phyloP scores from a whole-genome alignment of 768 basidiomycete species.

The Boletus insuetus region DNA sequence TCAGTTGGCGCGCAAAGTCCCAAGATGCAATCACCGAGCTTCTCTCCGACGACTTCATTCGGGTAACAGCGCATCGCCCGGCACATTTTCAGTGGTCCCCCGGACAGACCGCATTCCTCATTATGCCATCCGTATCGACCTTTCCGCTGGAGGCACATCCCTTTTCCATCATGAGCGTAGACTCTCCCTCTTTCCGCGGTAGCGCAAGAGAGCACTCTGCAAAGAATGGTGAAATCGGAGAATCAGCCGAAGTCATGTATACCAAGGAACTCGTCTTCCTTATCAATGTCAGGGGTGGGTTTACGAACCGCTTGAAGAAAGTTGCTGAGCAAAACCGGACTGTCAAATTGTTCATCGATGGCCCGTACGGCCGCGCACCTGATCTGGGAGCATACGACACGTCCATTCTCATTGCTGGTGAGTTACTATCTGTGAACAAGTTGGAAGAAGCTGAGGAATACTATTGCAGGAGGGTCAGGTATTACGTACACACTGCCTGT shows the following conservation, averaged over 20 bases:
- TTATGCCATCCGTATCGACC: constrained; percentile 44
- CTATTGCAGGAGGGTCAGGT: constrained; percentile 46
- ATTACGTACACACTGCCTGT: constrained; percentile 47
- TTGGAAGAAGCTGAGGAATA: neutral
- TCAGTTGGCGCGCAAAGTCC: constrained; percentile 20
- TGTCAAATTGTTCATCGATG: constrained; percentile 53
- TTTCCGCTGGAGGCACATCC: constrained; percentile 56
- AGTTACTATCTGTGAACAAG: neutral
- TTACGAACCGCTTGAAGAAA: constrained; percentile 49
- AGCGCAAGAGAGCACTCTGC: neutral
- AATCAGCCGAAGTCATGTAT: neutral
- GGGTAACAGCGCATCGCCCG: constrained; percentile 43
- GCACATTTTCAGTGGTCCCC: constrained; percentile 50
- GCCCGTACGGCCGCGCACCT: constrained; percentile 52
- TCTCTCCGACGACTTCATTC: constrained; percentile 45
- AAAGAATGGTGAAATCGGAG: neutral
- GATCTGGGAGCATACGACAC: constrained; percentile 41
- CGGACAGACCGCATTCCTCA: constrained; percentile 54
- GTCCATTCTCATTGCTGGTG: constrained; percentile 51
- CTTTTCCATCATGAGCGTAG: constrained; percentile 56
- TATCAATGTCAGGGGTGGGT: constrained; percentile 55
- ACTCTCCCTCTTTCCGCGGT: constrained; percentile 21
- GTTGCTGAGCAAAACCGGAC: constrained; percentile 28
- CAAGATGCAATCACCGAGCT: constrained; percentile 42
- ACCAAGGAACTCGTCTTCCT: constrained; percentile 54